These are phyloP conservation scores for Aphanocladium album DNA, from an alignment of 2,329 filamentous ascomycete genomes.

Conservation along the genomic window DNA sequence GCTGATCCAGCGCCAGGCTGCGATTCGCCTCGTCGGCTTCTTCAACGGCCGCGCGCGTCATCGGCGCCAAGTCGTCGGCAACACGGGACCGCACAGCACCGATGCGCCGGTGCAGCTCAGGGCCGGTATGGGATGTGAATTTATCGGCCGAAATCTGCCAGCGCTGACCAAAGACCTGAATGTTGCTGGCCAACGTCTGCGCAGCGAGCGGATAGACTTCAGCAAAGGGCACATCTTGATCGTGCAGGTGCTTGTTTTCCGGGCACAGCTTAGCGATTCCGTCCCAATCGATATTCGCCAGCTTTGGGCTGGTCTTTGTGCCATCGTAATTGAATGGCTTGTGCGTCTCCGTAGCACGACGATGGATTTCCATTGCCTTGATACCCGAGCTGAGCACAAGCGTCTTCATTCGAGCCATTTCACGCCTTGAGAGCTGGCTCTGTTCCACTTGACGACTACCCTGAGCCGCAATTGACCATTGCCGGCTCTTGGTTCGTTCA, in stretches of 20 bases:
- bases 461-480: constrained; percentile 49
- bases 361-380: constrained; percentile 76
- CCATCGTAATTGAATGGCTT: constrained; percentile 27
- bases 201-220: constrained; percentile 50
- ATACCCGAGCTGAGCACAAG: constrained; percentile 81
- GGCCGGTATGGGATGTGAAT: constrained; percentile 54
- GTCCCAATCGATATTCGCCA: constrained; percentile 29
- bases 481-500: constrained; percentile 28
- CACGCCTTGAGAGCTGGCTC: constrained; percentile 53
- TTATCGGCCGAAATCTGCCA: constrained; percentile 56
- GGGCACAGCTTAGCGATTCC: constrained; percentile 40
- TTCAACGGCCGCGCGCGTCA: constrained; percentile 65
- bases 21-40: constrained; percentile 74
- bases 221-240: constrained; percentile 33
- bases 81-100: constrained; percentile 43
- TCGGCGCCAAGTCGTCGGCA: constrained; percentile 48
- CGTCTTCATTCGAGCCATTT: constrained; percentile 72
- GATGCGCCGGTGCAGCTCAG: constrained; percentile 45
- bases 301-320: constrained; percentile 18
- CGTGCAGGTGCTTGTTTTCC: constrained; percentile 26
- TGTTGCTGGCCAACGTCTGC: constrained; percentile 44
- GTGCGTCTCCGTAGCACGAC: constrained; percentile 52
- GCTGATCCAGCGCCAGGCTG: constrained; percentile 70
- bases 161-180: constrained; percentile 42
- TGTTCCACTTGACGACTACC: constrained; percentile 29